Percentiles rank a stretch among this genome's conserved stretches.
Evolutionary conservation across 2,329 filamentous ascomycete genomes (phyloP).

Genomic region (Pezicula radicicola): DNA sequence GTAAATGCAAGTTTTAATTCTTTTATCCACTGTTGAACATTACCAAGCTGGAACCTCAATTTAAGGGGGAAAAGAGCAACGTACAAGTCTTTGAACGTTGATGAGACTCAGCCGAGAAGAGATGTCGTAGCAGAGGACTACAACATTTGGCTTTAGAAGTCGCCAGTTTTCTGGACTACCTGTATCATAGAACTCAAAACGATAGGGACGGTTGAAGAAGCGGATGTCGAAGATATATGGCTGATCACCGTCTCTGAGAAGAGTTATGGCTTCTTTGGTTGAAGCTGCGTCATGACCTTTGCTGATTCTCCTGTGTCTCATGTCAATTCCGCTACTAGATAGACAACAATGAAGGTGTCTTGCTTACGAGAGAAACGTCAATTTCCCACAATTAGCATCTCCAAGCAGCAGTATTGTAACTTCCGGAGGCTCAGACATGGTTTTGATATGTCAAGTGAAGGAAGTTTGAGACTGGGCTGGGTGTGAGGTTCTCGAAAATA

Average conservation of each 20-base stretch:
- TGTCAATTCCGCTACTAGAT: neutral
- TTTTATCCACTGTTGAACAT: slow-evolving; percentile 49
- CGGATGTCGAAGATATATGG: slow-evolving; percentile 56
- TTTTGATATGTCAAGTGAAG: slow-evolving; percentile 2
- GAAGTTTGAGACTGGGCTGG: neutral
- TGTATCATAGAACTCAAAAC: slow-evolving; percentile 59
- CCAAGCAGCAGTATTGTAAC: slow-evolving; percentile 57
- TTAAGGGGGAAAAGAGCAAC: slow-evolving; percentile 17
- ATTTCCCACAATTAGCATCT: slow-evolving; percentile 57
- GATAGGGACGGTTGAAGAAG: slow-evolving; percentile 42
- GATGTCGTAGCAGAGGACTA: slow-evolving; percentile 61
- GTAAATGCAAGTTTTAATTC: slow-evolving; percentile 47
- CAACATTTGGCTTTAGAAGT: slow-evolving; percentile 53
- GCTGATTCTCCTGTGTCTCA: slow-evolving; percentile 46
- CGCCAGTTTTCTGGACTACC: slow-evolving; percentile 56
- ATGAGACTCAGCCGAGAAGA: slow-evolving; percentile 55
- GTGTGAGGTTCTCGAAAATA: slow-evolving; percentile 24
- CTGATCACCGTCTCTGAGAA: slow-evolving; percentile 57
- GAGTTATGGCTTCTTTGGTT: slow-evolving; percentile 40
- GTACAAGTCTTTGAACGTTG: slow-evolving; percentile 53
- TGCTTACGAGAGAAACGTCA: slow-evolving; percentile 58
- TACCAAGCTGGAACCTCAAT: neutral
- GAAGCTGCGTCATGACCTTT: slow-evolving; percentile 35
- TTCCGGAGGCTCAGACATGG: slow-evolving; percentile 34
- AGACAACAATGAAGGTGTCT: neutral